Evolutionary conservation across 108 stramenopile species (phyloP), one percentile per base, ranked within the genome.

Genomic region (Nitzschia palea): DNA sequence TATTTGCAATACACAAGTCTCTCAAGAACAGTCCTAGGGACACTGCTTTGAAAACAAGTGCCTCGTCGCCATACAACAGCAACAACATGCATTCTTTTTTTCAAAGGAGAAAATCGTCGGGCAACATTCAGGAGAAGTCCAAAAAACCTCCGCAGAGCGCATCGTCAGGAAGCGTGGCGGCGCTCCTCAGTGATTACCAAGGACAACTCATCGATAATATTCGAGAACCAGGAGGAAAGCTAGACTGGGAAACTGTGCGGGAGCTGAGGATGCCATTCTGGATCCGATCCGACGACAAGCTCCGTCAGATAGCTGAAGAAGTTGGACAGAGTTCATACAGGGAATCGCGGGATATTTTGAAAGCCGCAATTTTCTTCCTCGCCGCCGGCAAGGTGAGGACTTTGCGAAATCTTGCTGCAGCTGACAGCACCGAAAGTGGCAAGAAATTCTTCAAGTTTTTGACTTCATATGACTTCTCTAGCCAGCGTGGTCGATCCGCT

Each of bases 371-470:
- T 0, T 94, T 82, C 65, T 90, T 86, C 45, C 72, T 90, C 44
- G 74, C 80, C 26, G 84, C 81, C 48, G 65, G 89, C 14, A 94
- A 94, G 62, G 74, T 75, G 65, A 72, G 77, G 56, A 90, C 77
- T 10, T 67, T 94, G 23, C 60, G 56, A 47, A 86, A 87, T 36
- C 76, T 94, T 32, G 86, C 93, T 27, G 88, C 88, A 2, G 84
- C 93, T 23, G 93, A 94, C 68, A 67, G 64, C 26, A 80, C 77
- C 26, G 74, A 78, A 5, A 86, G 78, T 36, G 92, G 92, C 18
- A 83, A 67, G 61, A 90, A 88, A 56, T 89, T 93, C 48, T 81
- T 83, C 59, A 88, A 85, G 43, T 93, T 93, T 62, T 52, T 93
- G 17, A 79, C 77, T 35, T 60, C 61, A 27, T 69, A 79, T 62